A percentile compares a stretch with the other conserved stretches of the same genome.
phyloP scores from a whole-genome alignment of 2,329 filamentous ascomycete genomes.

The Aureobasidium vineae region DNA sequence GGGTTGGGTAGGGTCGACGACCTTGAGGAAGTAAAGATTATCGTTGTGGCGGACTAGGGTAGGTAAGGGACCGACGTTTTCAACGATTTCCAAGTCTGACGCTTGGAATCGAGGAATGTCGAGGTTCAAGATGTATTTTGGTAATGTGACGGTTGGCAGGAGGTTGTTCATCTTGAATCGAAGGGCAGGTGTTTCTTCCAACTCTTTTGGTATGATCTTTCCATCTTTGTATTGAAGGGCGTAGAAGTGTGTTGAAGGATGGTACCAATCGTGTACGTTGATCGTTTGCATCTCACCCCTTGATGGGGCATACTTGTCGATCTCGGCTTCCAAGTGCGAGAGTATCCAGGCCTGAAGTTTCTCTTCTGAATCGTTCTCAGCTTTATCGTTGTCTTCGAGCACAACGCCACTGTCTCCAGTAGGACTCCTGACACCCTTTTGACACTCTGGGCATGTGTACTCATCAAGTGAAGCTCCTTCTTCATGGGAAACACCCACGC shows the following conservation, averaged over 20 bases:
- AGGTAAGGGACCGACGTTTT: conserved; percentile 30
- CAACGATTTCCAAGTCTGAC: conserved; percentile 33
- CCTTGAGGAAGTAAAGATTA: conserved; percentile 37
- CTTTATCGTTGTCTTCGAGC: conserved; percentile 29
- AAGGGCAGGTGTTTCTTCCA: conserved; percentile 31
- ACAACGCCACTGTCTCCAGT: conserved; percentile 24
- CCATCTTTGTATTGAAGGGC: conserved; percentile 31
- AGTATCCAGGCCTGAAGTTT: conserved; percentile 38
- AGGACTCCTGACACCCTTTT: not conserved
- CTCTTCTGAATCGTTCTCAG: conserved; percentile 28
- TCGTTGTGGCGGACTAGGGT: conserved; percentile 34
- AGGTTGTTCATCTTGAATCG: conserved; percentile 32
- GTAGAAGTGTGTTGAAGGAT: conserved; percentile 36
- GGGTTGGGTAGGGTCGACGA: conserved; percentile 36
- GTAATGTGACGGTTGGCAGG: conserved; percentile 35
- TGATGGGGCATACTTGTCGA: conserved; percentile 28
- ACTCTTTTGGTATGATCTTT: conserved; percentile 33
- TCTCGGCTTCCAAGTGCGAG: conserved; percentile 30
- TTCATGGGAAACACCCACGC: conserved; percentile 57
- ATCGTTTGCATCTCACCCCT: conserved; percentile 22
- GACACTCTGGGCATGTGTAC: conserved; percentile 13
- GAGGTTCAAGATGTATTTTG: conserved; percentile 39
- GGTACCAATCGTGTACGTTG: conserved; percentile 38
- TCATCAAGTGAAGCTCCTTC: conserved; percentile 24
- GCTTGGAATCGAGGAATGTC: conserved; percentile 32